phyloP scores from a whole-genome alignment of 108 stramenopile genomes.

The Nitzschia putrida region DNA sequence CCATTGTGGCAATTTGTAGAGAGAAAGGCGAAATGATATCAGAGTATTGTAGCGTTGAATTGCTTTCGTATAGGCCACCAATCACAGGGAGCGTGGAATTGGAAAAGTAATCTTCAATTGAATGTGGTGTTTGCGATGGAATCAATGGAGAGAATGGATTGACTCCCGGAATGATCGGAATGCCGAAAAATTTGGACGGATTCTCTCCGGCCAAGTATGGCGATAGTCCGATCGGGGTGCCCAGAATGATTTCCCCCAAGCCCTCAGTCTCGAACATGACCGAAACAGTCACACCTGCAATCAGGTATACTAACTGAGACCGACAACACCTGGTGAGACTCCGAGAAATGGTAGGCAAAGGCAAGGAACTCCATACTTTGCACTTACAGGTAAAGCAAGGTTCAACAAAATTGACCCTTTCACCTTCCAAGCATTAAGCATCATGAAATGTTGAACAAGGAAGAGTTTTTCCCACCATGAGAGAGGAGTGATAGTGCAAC shows the following conservation, averaged over 20 bases:
- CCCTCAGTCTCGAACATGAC: neutral
- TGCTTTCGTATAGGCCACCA: conserved; percentile 28
- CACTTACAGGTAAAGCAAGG: conserved; percentile 27
- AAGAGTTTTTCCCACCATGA: conserved; percentile 20
- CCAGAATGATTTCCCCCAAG: conserved; percentile 13
- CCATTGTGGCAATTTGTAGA: conserved; percentile 26
- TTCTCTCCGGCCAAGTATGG: neutral
- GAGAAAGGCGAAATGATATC: conserved; percentile 22
- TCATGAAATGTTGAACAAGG: conserved; percentile 29
- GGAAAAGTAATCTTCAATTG: conserved; percentile 10
- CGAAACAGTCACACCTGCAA: conserved; percentile 23
- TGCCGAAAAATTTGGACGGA: conserved; percentile 18
- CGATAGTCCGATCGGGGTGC: conserved; percentile 5
- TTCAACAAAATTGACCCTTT: conserved; percentile 34
- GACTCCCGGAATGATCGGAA: neutral
- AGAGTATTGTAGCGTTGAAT: conserved; percentile 26
- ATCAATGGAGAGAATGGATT: conserved; percentile 9
- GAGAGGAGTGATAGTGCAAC: conserved; percentile 7
- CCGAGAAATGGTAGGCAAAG: neutral
- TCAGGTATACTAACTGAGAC: conserved; percentile 27
- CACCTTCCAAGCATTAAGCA: conserved; percentile 35
- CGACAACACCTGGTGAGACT: neutral
- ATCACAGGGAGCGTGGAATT: conserved; percentile 9
- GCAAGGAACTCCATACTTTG: neutral
- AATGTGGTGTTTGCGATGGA: conserved; percentile 1